These are phyloP conservation scores for Cercospora sesami DNA, from an alignment of 2,329 filamentous ascomycete species.

Conservation along the genomic window DNA sequence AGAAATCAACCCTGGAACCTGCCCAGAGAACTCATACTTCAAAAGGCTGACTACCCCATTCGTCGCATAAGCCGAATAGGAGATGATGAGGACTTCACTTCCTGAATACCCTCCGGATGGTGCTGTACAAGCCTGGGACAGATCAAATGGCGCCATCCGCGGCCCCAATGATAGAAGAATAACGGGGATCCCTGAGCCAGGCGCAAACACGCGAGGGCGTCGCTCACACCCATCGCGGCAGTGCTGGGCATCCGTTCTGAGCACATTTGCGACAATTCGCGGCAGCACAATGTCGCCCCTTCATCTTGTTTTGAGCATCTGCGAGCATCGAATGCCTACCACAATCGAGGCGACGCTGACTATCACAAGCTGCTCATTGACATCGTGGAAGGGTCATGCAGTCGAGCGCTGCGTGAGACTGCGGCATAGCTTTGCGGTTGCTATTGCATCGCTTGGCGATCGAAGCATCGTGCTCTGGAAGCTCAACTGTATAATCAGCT, in stretches of 20 bases:
- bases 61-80: not conserved
- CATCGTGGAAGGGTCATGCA: too few relatives aligned
- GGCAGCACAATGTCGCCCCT: not conserved
- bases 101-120: not conserved
- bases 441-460: not conserved
- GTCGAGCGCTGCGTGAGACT: not conserved
- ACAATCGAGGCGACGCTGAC: too few relatives aligned
- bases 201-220: not conserved
- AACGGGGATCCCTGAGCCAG: not conserved
- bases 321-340: not conserved
- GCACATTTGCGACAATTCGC: not conserved
- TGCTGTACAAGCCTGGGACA: not conserved
- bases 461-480: not conserved
- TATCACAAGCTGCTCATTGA: too few relatives aligned
- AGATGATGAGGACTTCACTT: not conserved
- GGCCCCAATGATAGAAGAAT: not conserved
- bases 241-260: not conserved
- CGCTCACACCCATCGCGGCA: not conserved
- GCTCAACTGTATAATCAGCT: not conserved
- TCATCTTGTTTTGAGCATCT: not conserved
- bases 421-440: not conserved
- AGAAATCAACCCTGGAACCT: not conserved
- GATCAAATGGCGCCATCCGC: not conserved
- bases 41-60: not conserved
- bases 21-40: not conserved